Base-by-base conservation (phyloP, 108 stramenopile species). In the Pinguiococcus pyrenoidosus region DNA sequence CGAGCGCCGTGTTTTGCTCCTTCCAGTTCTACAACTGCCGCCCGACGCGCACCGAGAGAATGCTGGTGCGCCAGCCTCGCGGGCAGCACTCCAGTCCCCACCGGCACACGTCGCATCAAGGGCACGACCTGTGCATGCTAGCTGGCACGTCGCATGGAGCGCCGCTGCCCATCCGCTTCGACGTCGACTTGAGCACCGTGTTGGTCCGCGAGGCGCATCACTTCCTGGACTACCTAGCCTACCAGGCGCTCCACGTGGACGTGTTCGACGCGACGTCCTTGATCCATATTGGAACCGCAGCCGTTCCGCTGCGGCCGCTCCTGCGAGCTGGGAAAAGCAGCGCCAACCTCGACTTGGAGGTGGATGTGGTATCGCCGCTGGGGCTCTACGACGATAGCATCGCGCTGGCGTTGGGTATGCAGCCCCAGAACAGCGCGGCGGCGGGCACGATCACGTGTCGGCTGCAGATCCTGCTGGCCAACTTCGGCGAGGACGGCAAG, bases 241-340 rank as follows among this genome's bases (percentile, higher is more conserved):
- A 49, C 1, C 54, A 58, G 29, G 39, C 40, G 16, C 49, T 76
- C 4, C 61, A 64, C 44, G 56, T 76, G 2, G 72, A 76, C 20
- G 69, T 73, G 16, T 76, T 72, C 72, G 72, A 76, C 21, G 75
- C 50, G 34, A 70, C 73, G 14, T 60, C 72, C 3, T 22, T 71
- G 20, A 39, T 76, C 40, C 69, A 59, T 25, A 9, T 74, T 5
- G 75, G 75, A 2, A 66, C 72, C 4, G 24, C 49, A 7, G 69
- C 64, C 28, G 21, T 76, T 3, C 69, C 68, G 18, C 56, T 73
- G 2, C 27, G 56, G 24, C 45, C 39, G 32, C 29, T 76, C 2
- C 63, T 76, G 69, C 64, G 75, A 21, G 72, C 73, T 44, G 65
- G 73, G 33, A 47, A 58, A 17, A 29, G 37, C 8, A 38, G 42